Conservation (phyloP, 495 filamentous ascomycete genomes). For the Aeminium ludgeri region DNA sequence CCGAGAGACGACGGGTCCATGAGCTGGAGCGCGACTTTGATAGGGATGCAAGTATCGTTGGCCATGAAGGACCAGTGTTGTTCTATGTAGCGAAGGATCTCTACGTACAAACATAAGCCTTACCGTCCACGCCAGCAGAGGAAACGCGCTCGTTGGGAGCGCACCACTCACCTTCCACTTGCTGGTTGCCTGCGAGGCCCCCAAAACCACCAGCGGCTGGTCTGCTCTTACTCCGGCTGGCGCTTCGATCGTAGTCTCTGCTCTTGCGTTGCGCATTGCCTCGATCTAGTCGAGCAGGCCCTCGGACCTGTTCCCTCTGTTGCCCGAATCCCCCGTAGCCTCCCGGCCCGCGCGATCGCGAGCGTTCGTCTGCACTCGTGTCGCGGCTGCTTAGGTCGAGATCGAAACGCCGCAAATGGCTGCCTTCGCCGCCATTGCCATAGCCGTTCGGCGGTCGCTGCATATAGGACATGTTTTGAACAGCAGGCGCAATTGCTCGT, state of each 20-base stretch:
- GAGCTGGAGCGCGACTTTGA: constrained; percentile 81
- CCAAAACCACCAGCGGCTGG: too few relatives aligned
- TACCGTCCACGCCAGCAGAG: not conserved
- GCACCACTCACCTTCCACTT: constrained; percentile 12
- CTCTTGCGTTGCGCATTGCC: constrained; percentile 19
- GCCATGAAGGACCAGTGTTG: constrained; percentile 85
- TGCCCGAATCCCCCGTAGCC: constrained; percentile 18
- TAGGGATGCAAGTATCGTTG: constrained; percentile 69
- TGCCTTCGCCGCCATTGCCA: constrained; percentile 7
- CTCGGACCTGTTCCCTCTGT: constrained; percentile 9
- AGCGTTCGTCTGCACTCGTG: constrained; percentile 12
- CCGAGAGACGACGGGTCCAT: constrained; percentile 89
- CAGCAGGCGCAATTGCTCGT: not conserved
- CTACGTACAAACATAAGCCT: too few relatives aligned
- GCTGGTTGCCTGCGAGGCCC: too few relatives aligned
- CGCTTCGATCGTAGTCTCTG: constrained; percentile 1
- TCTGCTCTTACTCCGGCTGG: constrained; percentile 2
- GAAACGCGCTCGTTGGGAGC: too few relatives aligned
- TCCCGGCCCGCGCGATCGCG: constrained; percentile 25
- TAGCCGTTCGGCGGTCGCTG: constrained; percentile 1
- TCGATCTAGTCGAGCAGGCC: constrained; percentile 20
- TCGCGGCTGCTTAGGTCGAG: constrained; percentile 13
- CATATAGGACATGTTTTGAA: constrained; percentile 11
- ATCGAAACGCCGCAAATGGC: constrained; percentile 6
- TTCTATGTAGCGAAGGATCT: constrained; percentile 56